phyloP scores from a whole-genome alignment of 2,329 filamentous ascomycete species.

The Aspergillus sp. region DNA sequence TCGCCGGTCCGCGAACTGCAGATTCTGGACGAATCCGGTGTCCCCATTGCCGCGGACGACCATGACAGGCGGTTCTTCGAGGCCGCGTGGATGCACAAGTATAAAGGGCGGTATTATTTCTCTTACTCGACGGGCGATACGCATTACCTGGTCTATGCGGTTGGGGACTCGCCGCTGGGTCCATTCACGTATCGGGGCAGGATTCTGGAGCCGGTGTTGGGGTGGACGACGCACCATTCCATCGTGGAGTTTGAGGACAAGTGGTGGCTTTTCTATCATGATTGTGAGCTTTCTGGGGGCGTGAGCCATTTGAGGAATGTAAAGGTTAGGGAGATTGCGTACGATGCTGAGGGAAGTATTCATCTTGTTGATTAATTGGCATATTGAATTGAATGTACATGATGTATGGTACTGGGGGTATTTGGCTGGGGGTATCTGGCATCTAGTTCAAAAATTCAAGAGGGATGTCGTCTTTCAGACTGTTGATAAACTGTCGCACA shows the following conservation, averaged over 20 bases:
- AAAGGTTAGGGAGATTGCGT: slow-evolving; percentile 73
- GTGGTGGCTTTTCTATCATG: slow-evolving; percentile 78
- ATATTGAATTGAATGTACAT: not conserved
- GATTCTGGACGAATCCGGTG: slow-evolving; percentile 64
- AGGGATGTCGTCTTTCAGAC: not conserved
- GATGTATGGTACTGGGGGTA: too few species aligned
- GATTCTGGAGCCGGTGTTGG: slow-evolving; percentile 72
- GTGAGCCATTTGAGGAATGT: slow-evolving; percentile 71
- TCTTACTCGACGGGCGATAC: slow-evolving; percentile 77
- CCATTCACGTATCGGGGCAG: slow-evolving; percentile 72
- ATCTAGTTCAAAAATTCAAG: not conserved
- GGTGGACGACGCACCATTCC: slow-evolving; percentile 81
- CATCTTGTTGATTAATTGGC: slow-evolving; percentile 15
- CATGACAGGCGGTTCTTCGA: slow-evolving; percentile 78
- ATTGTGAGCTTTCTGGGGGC: slow-evolving; percentile 66
- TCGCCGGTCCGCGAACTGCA: slow-evolving; percentile 58
- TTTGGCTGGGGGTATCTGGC: not conserved
- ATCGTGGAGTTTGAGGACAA: slow-evolving; percentile 70
- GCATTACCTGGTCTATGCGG: slow-evolving; percentile 71
- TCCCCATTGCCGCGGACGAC: slow-evolving; percentile 64
- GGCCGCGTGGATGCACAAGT: slow-evolving; percentile 77
- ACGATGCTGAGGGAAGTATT: slow-evolving; percentile 66
- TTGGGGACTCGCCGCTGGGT: slow-evolving; percentile 62
- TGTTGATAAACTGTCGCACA: slow-evolving; percentile 5
- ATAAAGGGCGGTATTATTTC: slow-evolving; percentile 69